Evolutionary conservation across 2,329 filamentous ascomycete species (phyloP), one percentile per base, ranked within the genome.

Genomic region (Amesomyces nigricolor): DNA sequence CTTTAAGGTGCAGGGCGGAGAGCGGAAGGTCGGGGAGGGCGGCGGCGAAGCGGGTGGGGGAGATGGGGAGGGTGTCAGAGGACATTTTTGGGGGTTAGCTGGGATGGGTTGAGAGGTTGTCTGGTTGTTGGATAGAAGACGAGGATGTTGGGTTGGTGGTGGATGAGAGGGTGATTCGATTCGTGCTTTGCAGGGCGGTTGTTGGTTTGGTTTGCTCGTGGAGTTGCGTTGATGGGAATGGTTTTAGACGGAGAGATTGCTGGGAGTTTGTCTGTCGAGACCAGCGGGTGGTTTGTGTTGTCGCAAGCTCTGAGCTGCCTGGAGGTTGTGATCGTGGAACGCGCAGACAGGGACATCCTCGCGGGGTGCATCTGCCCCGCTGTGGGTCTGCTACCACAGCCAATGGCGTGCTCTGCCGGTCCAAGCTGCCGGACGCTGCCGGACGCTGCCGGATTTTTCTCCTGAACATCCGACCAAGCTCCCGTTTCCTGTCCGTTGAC

Each of bases 1-100:
- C 81, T 71, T 91, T 91, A 70, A 87, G 77, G 71, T 87, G 84
- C 6, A 91, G 83, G 55, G 79, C 79, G 59, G 80, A 77, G 61
- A 85, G 68, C 40, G 86, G 81, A 54, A 91, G 82, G 58, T 85
- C 80, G 61, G 78, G 75, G 62, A 91, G 77, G 22, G 88, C 88
- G 58, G 76, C 74, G 66, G 84, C 81, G 73, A 89, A 89, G 67
- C 79, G 80, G 16, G 75, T 69, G 26, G 82, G 74, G 45, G 78
- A 72, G 66, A 89, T 89, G 56, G 86, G 85, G 10, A 68, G 66
- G 6, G 83, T 69, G 64, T 82, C 78, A 54, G 81, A 75, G n/a
- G 85, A 85, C 83, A 88, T 87, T 17, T 47, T 35, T 35, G 9
- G 32, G 32, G 32, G n/a, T 30, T 51, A 51, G 11, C 30, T 11